A percentile compares a stretch with the other conserved stretches of the same genome.
Evolutionary conservation across 495 filamentous ascomycete species (phyloP).

Genomic region (Aspergillus nanangensis): DNA sequence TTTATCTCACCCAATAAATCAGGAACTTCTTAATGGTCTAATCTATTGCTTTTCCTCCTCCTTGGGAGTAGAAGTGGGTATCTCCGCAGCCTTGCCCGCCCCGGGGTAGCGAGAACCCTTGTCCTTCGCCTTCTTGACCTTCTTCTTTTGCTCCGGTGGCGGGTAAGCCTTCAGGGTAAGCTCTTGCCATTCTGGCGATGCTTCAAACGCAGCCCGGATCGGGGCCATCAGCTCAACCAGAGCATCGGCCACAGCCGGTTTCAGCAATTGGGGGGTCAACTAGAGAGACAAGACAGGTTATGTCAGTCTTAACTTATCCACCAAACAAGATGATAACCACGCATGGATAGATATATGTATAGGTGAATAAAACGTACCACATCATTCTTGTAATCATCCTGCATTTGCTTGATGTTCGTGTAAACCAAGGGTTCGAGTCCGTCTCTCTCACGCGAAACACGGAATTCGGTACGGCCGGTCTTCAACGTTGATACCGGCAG

Average conservation of each 20-base stretch:
- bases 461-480: constrained; percentile 31
- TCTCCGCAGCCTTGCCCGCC: constrained; percentile 5
- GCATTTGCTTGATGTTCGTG: constrained; percentile 62
- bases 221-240: constrained; percentile 70
- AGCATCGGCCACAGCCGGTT: constrained; percentile 66
- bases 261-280: constrained; percentile 82
- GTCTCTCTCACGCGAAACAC: constrained; percentile 29
- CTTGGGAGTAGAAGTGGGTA: no score
- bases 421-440: constrained; percentile 70
- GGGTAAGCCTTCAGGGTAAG: constrained; percentile 82
- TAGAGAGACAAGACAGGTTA: constrained; percentile 28
- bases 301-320: neutral
- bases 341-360: no score
- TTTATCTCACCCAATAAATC: no score
- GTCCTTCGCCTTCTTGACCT: constrained; percentile 77
- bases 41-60: no score
- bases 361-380: constrained; percentile 50
- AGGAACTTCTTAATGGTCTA: no score
- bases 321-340: neutral
- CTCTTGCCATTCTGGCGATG: constrained; percentile 74
- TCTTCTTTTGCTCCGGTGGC: constrained; percentile 56
- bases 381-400: constrained; percentile 76
- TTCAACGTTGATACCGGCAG: constrained; percentile 57
- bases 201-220: constrained; percentile 67
- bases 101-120: constrained; percentile 67